Evolutionary conservation across 176 grass and related monocot species (phyloP), one percentile per base, ranked within the genome.

Genomic region (Tuctoria greenei): DNA sequence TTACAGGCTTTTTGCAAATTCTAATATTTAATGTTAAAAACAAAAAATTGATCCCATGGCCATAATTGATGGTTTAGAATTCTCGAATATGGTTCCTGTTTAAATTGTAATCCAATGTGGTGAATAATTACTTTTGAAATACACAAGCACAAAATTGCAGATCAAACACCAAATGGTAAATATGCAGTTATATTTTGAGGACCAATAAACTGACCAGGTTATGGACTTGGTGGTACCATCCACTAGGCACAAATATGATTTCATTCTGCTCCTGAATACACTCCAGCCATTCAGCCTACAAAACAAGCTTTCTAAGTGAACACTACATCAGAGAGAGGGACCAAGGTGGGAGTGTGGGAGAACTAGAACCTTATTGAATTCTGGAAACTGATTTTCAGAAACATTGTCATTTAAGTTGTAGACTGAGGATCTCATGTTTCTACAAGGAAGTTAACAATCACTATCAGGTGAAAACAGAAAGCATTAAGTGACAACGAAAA

Each of bases 181-280:
- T 25, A 85, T 67, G 62, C 17, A 1, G 7, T 23, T 63, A 72
- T 10, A 35, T 77, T 60, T 49, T 25, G 38, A 47, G 74, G 71
- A 62, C 47, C 9, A 42, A 39, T 37, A 78, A 28, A 84, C 26
- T 79, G 87, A 93, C 94, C 82, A 97, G 72, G 76, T 97, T 97
- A 86, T 97, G 88, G 68, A 98, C 95, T 90, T 94, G 91, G 79
- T 98, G 95, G 71, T 98, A 93, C 95, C 95, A 98, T 77, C 95
- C 91, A 64, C 91, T 98, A 57, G 95, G 95, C 31, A 98, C 91
- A 89, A 93, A 98, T 88, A 98, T 93, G 51, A 98, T 81, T 71
- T 98, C 95, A 52, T 91, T 85, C 80, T 93, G 85, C 74, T 92
- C 81, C 38, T 98, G 95, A 80, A 84, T 86, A 61, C 95, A 98